These are phyloP conservation scores for Penicillium psychrofluorescens DNA, from an alignment of 495 filamentous ascomycete genomes.

Conservation along the genomic window DNA sequence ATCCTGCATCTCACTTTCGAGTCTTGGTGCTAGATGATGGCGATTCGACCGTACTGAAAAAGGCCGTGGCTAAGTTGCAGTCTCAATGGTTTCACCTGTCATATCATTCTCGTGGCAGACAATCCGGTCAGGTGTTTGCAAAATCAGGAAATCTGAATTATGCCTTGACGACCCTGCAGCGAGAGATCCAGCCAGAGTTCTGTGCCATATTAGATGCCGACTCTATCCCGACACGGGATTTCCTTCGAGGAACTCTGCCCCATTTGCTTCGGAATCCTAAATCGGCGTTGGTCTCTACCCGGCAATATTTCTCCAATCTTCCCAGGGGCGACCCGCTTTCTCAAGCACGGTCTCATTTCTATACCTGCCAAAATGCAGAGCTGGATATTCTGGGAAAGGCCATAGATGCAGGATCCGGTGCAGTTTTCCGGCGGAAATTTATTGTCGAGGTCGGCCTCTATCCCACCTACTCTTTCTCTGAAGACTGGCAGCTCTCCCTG, in stretches of 20 bases:
- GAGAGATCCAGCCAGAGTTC: slow-evolving; percentile 35
- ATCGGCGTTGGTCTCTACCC: slow-evolving; percentile 22
- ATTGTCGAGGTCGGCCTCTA: slow-evolving; percentile 41
- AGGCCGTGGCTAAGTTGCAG: slow-evolving; percentile 18
- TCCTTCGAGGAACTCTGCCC: slow-evolving; percentile 42
- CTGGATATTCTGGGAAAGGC: slow-evolving; percentile 17
- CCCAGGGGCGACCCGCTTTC: slow-evolving; percentile 40
- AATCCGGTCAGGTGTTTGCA: slow-evolving; percentile 32
- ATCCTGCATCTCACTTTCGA: slow-evolving; percentile 36
- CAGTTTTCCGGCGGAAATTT: slow-evolving; percentile 34
- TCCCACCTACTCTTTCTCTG: slow-evolving; percentile 41
- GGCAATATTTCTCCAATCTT: slow-evolving; percentile 46
- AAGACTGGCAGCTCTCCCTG: slow-evolving; percentile 43
- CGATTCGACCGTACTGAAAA: slow-evolving; percentile 23
- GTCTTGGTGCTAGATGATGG: slow-evolving; percentile 47
- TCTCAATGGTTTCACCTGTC: slow-evolving; percentile 29
- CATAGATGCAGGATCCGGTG: slow-evolving; percentile 42
- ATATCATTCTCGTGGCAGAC: slow-evolving; percentile 38
- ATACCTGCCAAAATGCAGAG: slow-evolving; percentile 26
- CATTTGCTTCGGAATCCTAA: slow-evolving; percentile 36
- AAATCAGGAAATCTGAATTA: slow-evolving; percentile 53
- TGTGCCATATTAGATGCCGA: slow-evolving; percentile 32
- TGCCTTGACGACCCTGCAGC: slow-evolving; percentile 31
- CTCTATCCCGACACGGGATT: slow-evolving; percentile 40
- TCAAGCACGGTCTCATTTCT: slow-evolving; percentile 38